A percentile compares a stretch with the other conserved stretches of the same genome.
phyloP scores from a whole-genome alignment of 2,329 filamentous ascomycete species.

The Diaporthe humulicola region DNA sequence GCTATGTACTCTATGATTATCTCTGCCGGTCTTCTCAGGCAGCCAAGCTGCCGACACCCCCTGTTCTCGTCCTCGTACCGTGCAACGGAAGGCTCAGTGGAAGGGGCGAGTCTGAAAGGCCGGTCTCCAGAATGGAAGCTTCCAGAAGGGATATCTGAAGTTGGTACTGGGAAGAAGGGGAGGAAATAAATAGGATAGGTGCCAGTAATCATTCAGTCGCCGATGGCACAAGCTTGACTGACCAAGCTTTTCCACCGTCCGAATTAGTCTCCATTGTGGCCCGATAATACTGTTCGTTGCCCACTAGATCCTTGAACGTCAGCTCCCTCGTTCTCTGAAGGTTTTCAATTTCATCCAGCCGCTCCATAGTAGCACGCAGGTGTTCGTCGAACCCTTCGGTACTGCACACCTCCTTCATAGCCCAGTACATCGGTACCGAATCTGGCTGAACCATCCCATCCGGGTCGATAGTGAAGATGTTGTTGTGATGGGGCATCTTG shows the following conservation, averaged over 20 bases:
- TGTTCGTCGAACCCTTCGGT: slow-evolving; percentile 65
- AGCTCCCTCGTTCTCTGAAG: slow-evolving; percentile 67
- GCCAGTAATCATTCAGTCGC: background rate
- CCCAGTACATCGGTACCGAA: slow-evolving; percentile 70
- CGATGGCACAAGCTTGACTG: background rate
- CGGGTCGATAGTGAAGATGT: slow-evolving; percentile 70
- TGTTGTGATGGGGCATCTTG: slow-evolving; percentile 66
- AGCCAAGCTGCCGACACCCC: too few relatives aligned
- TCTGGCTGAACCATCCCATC: slow-evolving; percentile 68
- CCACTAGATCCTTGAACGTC: slow-evolving; percentile 61
- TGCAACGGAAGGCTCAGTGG: too few relatives aligned
- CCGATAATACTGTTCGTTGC: background rate
- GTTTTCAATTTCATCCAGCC: slow-evolving; percentile 66
- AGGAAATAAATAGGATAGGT: background rate
- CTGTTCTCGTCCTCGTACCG: too few relatives aligned
- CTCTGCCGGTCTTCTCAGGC: too few relatives aligned
- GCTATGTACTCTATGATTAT: background rate
- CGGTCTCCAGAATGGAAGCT: background rate
- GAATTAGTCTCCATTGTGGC: background rate
- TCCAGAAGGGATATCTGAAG: background rate
- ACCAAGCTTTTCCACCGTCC: background rate
- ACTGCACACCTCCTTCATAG: slow-evolving; percentile 65
- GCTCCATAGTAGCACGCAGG: slow-evolving; percentile 64
- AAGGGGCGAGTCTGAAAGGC: background rate
- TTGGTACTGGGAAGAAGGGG: background rate